A percentile compares a stretch with the other conserved stretches of the same genome.
Evolutionary conservation across 352 stramenopile genomes (phyloP).

Genomic region (Pythium chondricola): DNA sequence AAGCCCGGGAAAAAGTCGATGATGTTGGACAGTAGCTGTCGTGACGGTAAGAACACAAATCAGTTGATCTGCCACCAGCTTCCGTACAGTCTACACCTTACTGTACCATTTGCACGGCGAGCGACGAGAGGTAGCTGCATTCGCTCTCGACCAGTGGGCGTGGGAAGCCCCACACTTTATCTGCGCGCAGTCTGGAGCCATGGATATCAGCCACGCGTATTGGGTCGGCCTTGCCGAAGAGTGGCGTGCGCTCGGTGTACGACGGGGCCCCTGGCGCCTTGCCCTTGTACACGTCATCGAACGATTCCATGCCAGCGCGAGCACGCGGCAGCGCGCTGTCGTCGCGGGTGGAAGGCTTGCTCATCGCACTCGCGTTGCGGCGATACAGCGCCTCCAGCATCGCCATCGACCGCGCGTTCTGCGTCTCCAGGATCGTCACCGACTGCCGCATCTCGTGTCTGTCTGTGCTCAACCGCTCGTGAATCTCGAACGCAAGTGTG

Average conservation of each 20-base stretch:
- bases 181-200: conserved; percentile 4
- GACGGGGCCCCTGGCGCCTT: not conserved
- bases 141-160: conserved; percentile 21
- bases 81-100: not conserved
- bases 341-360: not conserved
- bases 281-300: not conserved
- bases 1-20: conserved; percentile 69
- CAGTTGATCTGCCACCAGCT: not conserved
- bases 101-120: conserved; percentile 29
- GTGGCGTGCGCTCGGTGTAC: conserved; percentile 11
- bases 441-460: conserved; percentile 28
- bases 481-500: too few relatives aligned
- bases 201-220: conserved; percentile 16
- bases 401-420: conserved; percentile 9
- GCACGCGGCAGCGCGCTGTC: too few relatives aligned
- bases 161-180: conserved; percentile 21
- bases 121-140: conserved; percentile 21
- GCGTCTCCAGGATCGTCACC: conserved; percentile 31
- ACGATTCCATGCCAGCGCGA: conserved; percentile 5
- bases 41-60: not conserved
- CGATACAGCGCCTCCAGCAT: conserved; percentile 12
- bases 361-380: not conserved
- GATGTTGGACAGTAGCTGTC: conserved; percentile 50
- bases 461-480: not conserved
- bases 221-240: conserved; percentile 13